Conservation (phyloP, 1,284 basidiomycete genomes). For the Ganoderma leucocontextum region DNA sequence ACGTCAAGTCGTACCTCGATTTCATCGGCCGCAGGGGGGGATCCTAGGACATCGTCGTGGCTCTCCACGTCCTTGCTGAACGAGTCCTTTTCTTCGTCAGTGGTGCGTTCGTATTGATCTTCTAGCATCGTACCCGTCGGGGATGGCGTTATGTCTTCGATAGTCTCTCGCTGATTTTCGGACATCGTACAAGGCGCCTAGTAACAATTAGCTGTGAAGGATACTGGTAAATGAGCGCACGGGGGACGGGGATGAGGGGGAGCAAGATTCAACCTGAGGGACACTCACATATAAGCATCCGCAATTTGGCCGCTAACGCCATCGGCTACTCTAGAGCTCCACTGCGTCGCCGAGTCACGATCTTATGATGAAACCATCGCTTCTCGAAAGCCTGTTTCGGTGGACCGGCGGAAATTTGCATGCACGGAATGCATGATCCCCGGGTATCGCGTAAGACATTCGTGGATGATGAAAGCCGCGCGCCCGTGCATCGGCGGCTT, state of each 20-base stretch:
- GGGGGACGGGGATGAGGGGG: not conserved
- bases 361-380: not conserved
- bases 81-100: not conserved
- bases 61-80: not conserved
- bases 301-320: not conserved
- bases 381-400: not conserved
- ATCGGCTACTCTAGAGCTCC: not conserved
- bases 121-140: not conserved
- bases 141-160: not conserved
- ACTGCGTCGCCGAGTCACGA: not conserved
- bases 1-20: not conserved
- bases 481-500: not conserved
- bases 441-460: not conserved
- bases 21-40: not conserved
- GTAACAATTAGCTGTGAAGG: not conserved
- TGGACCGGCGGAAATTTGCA: not conserved
- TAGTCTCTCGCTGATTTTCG: not conserved
- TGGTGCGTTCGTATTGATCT: not conserved
- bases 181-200: not conserved
- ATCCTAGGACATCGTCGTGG: not conserved
- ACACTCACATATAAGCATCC: not conserved
- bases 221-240: not conserved
- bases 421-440: constrained; percentile 2
- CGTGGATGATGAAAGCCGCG: not conserved
- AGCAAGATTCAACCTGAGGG: not conserved